Evolutionary conservation across 202 grass and related monocot species (phyloP).

Genomic region (Panicum hallii): DNA sequence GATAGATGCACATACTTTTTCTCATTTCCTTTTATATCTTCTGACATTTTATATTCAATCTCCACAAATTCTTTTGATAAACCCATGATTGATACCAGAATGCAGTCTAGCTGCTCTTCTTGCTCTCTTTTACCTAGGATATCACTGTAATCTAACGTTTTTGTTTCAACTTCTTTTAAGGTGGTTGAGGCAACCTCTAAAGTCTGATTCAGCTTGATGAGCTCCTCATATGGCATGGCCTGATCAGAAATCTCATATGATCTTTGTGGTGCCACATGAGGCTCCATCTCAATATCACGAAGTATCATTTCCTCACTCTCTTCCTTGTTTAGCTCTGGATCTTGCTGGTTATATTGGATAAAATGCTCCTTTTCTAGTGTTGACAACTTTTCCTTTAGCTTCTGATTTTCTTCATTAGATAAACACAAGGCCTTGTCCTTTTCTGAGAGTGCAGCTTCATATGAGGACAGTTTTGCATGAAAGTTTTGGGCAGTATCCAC

Average conservation of each 20-base stretch:
- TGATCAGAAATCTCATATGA: constrained; percentile 49
- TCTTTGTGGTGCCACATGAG: constrained; percentile 47
- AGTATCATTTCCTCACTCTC: constrained; percentile 65
- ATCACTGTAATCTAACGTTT: constrained; percentile 45
- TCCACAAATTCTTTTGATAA: constrained; percentile 70
- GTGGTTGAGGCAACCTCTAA: constrained; percentile 53
- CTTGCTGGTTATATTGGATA: constrained; percentile 42
- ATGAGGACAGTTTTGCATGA: constrained; percentile 53
- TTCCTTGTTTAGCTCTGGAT: constrained; percentile 49
- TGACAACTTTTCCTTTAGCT: constrained; percentile 63
- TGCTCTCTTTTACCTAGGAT: constrained; percentile 58
- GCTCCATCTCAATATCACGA: constrained; percentile 71
- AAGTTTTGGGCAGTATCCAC: constrained; percentile 50
- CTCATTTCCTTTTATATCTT: constrained; percentile 56
- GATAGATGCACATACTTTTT: constrained; percentile 54
- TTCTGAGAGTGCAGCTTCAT: constrained; percentile 63
- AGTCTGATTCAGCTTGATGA: constrained; percentile 55
- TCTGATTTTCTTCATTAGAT: constrained; percentile 75
- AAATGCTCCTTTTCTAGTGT: constrained; percentile 43
- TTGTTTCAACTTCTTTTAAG: constrained; percentile 59
- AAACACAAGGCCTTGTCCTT: constrained; percentile 62
- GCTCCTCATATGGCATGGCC: constrained; percentile 52
- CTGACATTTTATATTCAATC: constrained; percentile 63
- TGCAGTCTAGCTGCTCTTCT: constrained; percentile 66
- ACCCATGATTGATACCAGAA: constrained; percentile 67